Evolutionary conservation across 2,329 filamentous ascomycete species (phyloP), one percentile per base, ranked within the genome.

Genomic region (Fusarium oxysporum): DNA sequence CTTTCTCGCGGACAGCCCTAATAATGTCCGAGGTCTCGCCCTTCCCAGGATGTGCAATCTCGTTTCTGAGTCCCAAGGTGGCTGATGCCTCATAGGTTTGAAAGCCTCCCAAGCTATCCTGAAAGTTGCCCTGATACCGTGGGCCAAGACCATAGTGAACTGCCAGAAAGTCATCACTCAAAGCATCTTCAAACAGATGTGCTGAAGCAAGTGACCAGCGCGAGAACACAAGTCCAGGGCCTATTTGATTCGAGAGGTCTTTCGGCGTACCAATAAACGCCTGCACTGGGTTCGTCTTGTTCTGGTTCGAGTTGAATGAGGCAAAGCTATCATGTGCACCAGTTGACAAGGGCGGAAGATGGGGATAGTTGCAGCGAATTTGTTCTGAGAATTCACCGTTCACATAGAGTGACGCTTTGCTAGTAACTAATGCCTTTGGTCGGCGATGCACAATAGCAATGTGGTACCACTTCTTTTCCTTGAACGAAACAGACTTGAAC

Each of bases 71-170:
- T 66, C 97, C 96, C 43, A 99, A 85, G 60, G 93, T 92, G 12
- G 96, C 96, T 2, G 96, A 98, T 11, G 96, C 96, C 77, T 93
- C 91, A 79, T 99, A 99, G 0, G 97, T 99, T 79, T 98, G 95
- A 78, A 99, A 97, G 4, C 95, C 96, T 9, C 97, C 96, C 19
- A 99, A 87, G 75, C 94, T 96, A 79, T 99, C 96, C 82, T 99
- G 96, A 76, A 97, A 97, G 79, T 99, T 99, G 21, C 96, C 96
- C 78, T 94, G 92, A 76, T 99, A 99, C 53, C 94, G 91, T 30
- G 95, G 93, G 0, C 96, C 96, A 23, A 99, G 90, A 55, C 95
- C 93, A 79, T 92, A 94, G 77, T 97, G 94, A 1, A 99, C 96
- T 17, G 96, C 92, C 62, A 99, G 87, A 68, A 97, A 89, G 81